Evolutionary conservation across 805 yeast genomes (phyloP), one percentile per base, ranked within the genome.

Genomic region (Candida ortonii): DNA sequence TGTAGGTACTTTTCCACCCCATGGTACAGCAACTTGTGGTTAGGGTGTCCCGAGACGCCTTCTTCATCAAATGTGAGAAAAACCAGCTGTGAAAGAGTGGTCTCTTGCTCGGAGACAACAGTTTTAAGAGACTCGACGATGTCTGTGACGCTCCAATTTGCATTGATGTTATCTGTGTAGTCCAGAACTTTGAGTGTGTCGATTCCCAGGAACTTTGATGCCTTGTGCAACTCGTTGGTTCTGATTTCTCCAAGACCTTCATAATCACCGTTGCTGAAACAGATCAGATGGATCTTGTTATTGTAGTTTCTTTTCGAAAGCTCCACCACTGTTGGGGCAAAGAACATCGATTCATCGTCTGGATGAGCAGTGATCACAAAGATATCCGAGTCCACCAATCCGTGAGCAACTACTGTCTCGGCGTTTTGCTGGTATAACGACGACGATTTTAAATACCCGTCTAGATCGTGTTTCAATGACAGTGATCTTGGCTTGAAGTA

Each of bases 331-430:
- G 89, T 67, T 0, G 98, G 98, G 1, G 87, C 77, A 52, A 93
- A 93, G 60, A 93, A 93, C 98, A 93, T 93, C 33, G 87, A 89
- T 61, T 93, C 99, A 58, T 93, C 99, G 59, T 93, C 99, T 0
- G 99, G 99, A 59, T 93, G 99, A 0, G 96, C 96, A 25, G 88
- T 80, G 9, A 90, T 43, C 13, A 60, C 25, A 3, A 57, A 37
- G 8, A 61, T 39, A 27, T 58, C 56, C 4, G 57, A 30, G 25
- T 55, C 41, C 1, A 35, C 34, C 10, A 59, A 25, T 1, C 32
- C 43, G 20, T 46, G 34, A 1, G 29, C 10, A 4, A 43, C 18
- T 9, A 59, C 41, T 4, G 42, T 28, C 2, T 44, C 35, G 2
- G 49, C 29, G 36, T 59, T 59, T 13, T 57, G 32, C 2, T 36